Conservation (phyloP, 192 early-diverging fungal species). For the Phlyctochytrium bullatum region DNA sequence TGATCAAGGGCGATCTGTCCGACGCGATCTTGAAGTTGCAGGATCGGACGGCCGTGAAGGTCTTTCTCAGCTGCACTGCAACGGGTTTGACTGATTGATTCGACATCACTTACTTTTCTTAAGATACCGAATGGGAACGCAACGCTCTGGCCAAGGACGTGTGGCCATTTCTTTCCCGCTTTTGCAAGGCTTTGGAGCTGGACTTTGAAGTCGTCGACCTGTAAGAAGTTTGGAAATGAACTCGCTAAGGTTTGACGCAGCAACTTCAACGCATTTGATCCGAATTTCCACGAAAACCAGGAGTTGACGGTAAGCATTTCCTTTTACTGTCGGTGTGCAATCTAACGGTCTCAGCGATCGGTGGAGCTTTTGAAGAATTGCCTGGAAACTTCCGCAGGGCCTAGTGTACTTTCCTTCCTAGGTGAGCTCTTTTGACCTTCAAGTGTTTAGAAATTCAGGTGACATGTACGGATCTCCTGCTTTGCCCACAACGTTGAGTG, state of each 20-base stretch:
- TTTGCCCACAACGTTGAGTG: conserved; percentile 12
- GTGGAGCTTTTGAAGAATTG: conserved; percentile 5
- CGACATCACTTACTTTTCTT: not conserved
- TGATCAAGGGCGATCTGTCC: conserved; percentile 1
- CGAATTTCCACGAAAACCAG: conserved; percentile 15
- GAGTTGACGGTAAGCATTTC: conserved; percentile 15
- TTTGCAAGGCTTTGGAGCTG: conserved; percentile 15
- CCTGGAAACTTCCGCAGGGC: conserved; percentile 16
- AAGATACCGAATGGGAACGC: conserved; percentile 19
- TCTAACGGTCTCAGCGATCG: conserved; percentile 17
- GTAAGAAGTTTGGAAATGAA: conserved; percentile 16
- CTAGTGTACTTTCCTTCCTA: conserved; percentile 23
- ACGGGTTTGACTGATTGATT: not conserved
- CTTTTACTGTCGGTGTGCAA: too few species aligned
- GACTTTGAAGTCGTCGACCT: conserved; percentile 26
- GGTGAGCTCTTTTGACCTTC: conserved; percentile 4
- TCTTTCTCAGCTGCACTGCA: conserved; percentile 6
- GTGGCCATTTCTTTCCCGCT: conserved; percentile 14
- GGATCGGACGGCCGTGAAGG: not conserved
- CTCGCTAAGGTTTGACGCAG: too few species aligned
- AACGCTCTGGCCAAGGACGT: conserved; percentile 17
- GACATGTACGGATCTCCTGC: conserved; percentile 23
- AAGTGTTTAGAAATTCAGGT: conserved; percentile 2
- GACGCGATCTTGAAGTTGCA: not conserved
- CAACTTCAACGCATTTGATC: conserved; percentile 18